Base-by-base conservation (phyloP, 1,284 basidiomycete genomes). In the Stygiomarasmius scandens region DNA sequence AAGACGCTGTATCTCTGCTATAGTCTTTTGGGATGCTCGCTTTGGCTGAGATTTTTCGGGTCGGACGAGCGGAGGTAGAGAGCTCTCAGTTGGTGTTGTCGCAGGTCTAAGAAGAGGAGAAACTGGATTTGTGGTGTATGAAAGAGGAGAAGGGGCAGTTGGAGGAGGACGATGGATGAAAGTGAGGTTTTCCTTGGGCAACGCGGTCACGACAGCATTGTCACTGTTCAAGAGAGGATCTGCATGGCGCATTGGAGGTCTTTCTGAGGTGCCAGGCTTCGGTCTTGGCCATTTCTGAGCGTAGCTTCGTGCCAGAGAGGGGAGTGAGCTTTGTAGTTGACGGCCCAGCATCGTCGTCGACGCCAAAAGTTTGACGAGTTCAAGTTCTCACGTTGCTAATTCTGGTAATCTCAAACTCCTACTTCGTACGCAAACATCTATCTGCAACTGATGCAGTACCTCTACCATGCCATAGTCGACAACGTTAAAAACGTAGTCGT, bases 151-250 rank as follows among this genome's bases (percentile, higher is more conserved):
- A 3, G 87, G 85, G 9, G 84, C 80, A 2, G 86, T 83, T 0
- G 90, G 88, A 0, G 90, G 90, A 24, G 88, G 88, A 45, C 90
- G 85, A 69, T 89, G 88, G 59, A 92, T 85, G 68, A 92, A 92
- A 0, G 88, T 89, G 55, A 90, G 69, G 59, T 77, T 74, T 55
- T 81, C 78, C 58, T 83, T 83, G 3, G 79, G 71, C 44, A 90
- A 72, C 10, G 77, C 61, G n/a, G 82, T 81, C 62, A 86, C 81
- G 32, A 74, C 71, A 34, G 84, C 85, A 46, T 80, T 77, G 16
- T 84, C 78, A 59, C 80, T 82, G 70, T 80, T 81, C 49, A 72
- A 60, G 48, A 92, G 76, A 14, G 90, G 90, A 67, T 92, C 89
- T 12, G 81, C 79, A 22, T 82, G 77, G 52, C 82, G 81, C 52